A percentile compares a stretch with the other conserved stretches of the same genome.
Evolutionary conservation across 73 alveolate genomes (phyloP).

Genomic region (Stentor coeruleus): DNA sequence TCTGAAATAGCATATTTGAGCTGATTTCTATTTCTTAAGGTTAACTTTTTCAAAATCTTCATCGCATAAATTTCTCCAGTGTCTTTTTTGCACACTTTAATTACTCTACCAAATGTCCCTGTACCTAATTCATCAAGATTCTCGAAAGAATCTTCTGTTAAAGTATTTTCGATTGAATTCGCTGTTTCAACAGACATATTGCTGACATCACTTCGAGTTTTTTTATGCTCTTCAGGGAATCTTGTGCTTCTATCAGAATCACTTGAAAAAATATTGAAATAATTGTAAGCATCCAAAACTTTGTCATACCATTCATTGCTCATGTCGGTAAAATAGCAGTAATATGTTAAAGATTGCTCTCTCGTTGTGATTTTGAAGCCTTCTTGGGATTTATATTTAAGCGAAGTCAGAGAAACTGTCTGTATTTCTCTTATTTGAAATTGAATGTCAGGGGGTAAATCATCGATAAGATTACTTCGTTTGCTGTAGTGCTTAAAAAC

Average conservation of each 20-base stretch:
- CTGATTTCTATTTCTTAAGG: slow-evolving; percentile 79
- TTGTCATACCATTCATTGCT: neutral
- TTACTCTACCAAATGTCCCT: slow-evolving; percentile 33
- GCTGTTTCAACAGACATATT: too few species aligned
- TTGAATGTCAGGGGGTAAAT: neutral
- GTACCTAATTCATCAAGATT: slow-evolving; percentile 26
- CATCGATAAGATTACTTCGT: neutral
- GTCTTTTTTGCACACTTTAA: slow-evolving; percentile 45
- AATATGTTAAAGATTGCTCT: neutral
- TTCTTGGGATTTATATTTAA: too few species aligned
- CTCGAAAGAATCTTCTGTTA: neutral
- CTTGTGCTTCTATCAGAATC: too few species aligned
- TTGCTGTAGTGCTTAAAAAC: slow-evolving; percentile 6
- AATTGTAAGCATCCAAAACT: neutral
- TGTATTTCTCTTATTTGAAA: neutral
- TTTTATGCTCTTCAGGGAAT: too few species aligned
- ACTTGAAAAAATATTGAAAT: neutral
- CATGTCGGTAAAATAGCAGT: slow-evolving; percentile 5
- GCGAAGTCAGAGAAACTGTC: neutral
- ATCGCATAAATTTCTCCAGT: slow-evolving; percentile 60
- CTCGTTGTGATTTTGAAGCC: slow-evolving; percentile 1
- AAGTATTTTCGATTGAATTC: neutral
- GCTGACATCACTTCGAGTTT: too few species aligned
- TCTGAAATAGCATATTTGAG: slow-evolving; percentile 88
- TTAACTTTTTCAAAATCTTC: slow-evolving; percentile 76